Base-by-base conservation (phyloP, 768 basidiomycete genomes). In the Tricholoma furcatifolium region DNA sequence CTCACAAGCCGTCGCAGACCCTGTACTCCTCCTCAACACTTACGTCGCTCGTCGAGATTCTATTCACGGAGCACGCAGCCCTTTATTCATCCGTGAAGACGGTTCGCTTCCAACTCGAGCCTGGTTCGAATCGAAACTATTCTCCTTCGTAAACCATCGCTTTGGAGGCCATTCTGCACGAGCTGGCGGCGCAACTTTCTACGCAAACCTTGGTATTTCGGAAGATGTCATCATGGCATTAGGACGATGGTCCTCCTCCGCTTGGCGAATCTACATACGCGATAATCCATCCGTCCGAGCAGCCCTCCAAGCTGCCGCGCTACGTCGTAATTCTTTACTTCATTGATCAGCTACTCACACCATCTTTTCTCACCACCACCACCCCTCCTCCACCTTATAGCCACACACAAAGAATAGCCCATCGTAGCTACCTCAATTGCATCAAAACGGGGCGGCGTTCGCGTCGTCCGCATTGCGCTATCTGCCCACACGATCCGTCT, bases 1-100 rank as follows among this genome's bases (percentile, higher is more conserved):
- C 4, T 5, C n/a, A 2, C 57, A 64, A 46, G 44, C 54, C 1
- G 35, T 64, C 34, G 60, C 60, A 6, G 39, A 64, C 9, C 51
- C 47, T 14, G 41, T 42, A 24, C n/a, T 31, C 3, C 51, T 62
- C 3, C 47, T 64, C 4, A 45, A 44, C 14, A 3, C 50, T n/a
- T 65, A 65, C 45, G 34, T 54, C 7, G 6, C 10, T n/a, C 20
- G 10, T 20, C 40, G 63, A 5, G 61, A 64, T 48, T 12, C 8
- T 1, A 31, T 44, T 5, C 56, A 58, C 45, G 54, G 57, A 21
- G 53, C 50, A 3, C 42, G 39, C 5, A 15, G 7, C 23, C 32
- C 47, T 48, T 36, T 48, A 6, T 38, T 48, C 23, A 21, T 27
- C 44, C 15, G n/a, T n/a, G n/a, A n/a, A n/a, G n/a, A n/a, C n/a